phyloP scores from a whole-genome alignment of 164 flowering plant species.

The Tetracentron sinense region DNA sequence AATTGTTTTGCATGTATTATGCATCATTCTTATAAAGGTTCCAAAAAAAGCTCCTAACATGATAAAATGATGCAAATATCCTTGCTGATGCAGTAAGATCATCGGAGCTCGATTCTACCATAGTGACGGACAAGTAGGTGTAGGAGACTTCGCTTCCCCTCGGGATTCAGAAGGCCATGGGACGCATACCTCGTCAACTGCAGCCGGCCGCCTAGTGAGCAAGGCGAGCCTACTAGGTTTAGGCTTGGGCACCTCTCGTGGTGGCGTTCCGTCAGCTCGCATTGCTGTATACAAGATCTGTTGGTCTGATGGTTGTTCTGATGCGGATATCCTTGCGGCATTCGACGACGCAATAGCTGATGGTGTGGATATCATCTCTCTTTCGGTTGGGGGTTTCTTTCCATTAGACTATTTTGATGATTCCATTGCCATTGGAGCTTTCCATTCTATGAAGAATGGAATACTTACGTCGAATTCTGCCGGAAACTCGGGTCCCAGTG shows the following conservation, averaged over 20 bases:
- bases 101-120: constrained; percentile 53
- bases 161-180: constrained; percentile 67
- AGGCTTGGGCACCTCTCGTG: constrained; percentile 52
- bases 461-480: constrained; percentile 47
- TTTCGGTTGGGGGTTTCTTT: constrained; percentile 37
- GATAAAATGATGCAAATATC: not conserved
- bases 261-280: constrained; percentile 59
- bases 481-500: constrained; percentile 48
- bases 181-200: constrained; percentile 66
- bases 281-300: constrained; percentile 66
- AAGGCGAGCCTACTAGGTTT: constrained; percentile 42
- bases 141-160: constrained; percentile 31
- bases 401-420: constrained; percentile 34
- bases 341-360: constrained; percentile 73
- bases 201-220: constrained; percentile 43
- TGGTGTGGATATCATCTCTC: constrained; percentile 65
- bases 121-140: not conserved
- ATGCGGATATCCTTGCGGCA: constrained; percentile 54
- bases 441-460: constrained; percentile 58
- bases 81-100: constrained; percentile 35
- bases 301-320: constrained; percentile 42
- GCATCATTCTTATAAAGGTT: too few relatives aligned
- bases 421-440: constrained; percentile 48
- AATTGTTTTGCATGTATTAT: too few relatives aligned
- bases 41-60: not conserved